These are phyloP conservation scores for Pseudopediastrum boryanum DNA, from an alignment of 139 green algal species.

Conservation along the genomic window DNA sequence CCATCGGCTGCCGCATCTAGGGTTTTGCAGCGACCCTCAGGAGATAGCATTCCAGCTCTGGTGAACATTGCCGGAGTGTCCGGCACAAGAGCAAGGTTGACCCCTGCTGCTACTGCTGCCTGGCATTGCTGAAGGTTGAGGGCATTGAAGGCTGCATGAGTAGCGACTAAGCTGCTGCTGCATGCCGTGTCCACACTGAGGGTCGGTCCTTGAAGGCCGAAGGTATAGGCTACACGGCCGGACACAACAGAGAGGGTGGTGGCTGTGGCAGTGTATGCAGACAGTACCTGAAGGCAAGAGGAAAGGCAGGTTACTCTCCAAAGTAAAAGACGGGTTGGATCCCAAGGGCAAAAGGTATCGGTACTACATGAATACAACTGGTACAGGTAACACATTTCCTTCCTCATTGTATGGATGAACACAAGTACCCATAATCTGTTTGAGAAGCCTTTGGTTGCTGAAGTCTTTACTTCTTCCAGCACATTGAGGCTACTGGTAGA, in stretches of 20 bases:
- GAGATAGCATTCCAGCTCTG: conserved; percentile 68
- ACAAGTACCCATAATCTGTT: too few relatives aligned
- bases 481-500: too few relatives aligned
- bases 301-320: too few relatives aligned
- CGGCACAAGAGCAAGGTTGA: conserved; percentile 60
- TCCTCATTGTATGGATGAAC: too few relatives aligned
- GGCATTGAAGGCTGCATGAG: conserved; percentile 42
- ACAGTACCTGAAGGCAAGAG: conserved; percentile 24
- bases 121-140: conserved; percentile 37
- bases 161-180: conserved; percentile 77
- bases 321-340: too few relatives aligned
- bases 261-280: conserved; percentile 56
- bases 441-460: too few relatives aligned
- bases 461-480: too few relatives aligned
- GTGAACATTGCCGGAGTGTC: conserved; percentile 66
- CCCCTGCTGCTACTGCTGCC: conserved; percentile 43
- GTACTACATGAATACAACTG: too few relatives aligned
- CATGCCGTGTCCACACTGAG: conserved; percentile 88
- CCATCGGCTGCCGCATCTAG: conserved; percentile 82
- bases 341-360: too few relatives aligned
- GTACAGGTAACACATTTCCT: too few relatives aligned
- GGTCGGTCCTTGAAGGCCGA: conserved; percentile 71
- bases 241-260: conserved; percentile 64
- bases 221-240: conserved; percentile 77
- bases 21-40: conserved; percentile 87